phyloP scores from a whole-genome alignment of 306 rosid genomes.

The Prosopis cineraria region DNA sequence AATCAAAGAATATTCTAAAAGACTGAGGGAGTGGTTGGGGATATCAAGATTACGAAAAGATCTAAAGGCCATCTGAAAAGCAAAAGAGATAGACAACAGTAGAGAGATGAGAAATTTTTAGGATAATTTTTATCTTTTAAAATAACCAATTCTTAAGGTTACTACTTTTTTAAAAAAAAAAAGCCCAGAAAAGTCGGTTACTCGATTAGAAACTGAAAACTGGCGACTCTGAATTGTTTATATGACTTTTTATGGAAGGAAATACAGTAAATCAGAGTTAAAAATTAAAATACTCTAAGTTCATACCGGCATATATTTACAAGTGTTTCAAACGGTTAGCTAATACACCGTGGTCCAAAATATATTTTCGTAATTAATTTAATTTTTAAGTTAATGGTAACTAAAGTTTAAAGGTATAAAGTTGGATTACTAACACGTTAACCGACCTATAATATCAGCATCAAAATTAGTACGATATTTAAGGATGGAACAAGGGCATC shows the following conservation, averaged over 20 bases:
- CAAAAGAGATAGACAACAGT: no score
- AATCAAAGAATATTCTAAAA: no score
- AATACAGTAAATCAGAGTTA: not conserved
- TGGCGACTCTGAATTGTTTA: not conserved
- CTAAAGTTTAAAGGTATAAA: not conserved
- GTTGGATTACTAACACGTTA: not conserved
- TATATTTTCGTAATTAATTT: not conserved
- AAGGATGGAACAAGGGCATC: constrained; percentile 43
- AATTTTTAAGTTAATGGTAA: not conserved
- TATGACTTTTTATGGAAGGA: not conserved
- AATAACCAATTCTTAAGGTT: not conserved
- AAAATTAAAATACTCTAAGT: no score
- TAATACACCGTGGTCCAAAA: not conserved
- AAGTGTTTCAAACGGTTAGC: no score
- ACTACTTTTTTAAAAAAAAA: no score
- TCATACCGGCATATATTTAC: no score
- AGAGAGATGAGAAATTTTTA: not conserved
- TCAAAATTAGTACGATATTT: constrained; percentile 29
- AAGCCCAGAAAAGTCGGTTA: no score
- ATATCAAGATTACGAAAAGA: no score
- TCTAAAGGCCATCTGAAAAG: no score
- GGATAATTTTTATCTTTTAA: not conserved
- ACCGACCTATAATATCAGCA: not conserved
- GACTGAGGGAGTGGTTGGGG: no score
- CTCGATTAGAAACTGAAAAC: no score